These are phyloP conservation scores for Arthrobotrys musiformis DNA, from an alignment of 2,329 filamentous ascomycete genomes.

Conservation along the genomic window DNA sequence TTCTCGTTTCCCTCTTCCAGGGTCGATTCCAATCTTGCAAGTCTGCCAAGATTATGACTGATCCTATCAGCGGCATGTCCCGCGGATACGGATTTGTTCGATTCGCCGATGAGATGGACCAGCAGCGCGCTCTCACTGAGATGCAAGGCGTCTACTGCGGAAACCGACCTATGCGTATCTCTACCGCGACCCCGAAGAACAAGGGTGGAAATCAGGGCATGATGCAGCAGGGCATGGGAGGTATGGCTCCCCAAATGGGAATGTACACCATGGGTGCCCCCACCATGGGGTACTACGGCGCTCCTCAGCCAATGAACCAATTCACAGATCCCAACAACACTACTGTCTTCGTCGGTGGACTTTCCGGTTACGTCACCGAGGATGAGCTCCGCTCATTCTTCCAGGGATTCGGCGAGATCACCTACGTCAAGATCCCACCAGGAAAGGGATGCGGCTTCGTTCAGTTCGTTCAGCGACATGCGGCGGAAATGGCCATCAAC, in stretches of 20 bases:
- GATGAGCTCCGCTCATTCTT: conserved; percentile 99
- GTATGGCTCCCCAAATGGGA: conserved; percentile 66
- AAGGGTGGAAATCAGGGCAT: conserved; percentile 67
- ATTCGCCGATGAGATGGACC: conserved; percentile 93
- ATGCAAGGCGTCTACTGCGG: conserved; percentile 99
- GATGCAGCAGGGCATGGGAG: conserved; percentile 67
- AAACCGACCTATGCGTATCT: conserved; percentile 98
- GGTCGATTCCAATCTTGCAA: conserved; percentile 96
- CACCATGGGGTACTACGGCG: conserved; percentile 74
- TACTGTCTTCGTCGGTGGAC: conserved; percentile 95
- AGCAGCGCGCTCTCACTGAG: conserved; percentile 93
- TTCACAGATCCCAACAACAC: conserved; percentile 99
- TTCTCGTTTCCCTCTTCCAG: conserved; percentile 96
- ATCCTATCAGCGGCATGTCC: conserved; percentile 96
- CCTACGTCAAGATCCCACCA: conserved; percentile 99
- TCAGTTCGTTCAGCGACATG: conserved; percentile 98
- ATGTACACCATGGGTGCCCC: conserved; percentile 78
- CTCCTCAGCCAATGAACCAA: conserved; percentile 92
- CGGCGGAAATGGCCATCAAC: conserved; percentile 99
- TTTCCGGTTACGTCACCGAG: conserved; percentile 98
- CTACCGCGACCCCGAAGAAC: conserved; percentile 97
- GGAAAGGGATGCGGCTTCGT: conserved; percentile 99
- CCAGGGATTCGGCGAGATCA: conserved; percentile 99
- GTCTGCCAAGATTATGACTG: conserved; percentile 99
- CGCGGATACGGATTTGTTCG: conserved; percentile 98